Base-by-base conservation (phyloP, 2,329 filamentous ascomycete genomes). In the Monascus ruber region DNA sequence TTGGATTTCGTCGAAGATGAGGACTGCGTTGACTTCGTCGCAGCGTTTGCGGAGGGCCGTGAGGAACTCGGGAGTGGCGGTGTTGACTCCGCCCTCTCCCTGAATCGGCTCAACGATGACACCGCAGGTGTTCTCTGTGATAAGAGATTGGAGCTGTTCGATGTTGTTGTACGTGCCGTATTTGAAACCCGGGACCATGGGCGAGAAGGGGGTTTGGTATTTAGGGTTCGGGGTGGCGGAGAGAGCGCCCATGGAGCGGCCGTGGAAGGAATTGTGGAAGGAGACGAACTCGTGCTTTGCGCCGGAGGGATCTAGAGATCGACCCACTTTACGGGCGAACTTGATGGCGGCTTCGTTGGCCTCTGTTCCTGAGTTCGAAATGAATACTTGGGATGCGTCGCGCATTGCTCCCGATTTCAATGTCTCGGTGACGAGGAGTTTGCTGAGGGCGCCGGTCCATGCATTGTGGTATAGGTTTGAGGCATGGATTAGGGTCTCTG, bases 341-440 rank as follows among this genome's bases (percentile, higher is more conserved):
- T 98, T 98, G 62, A 98, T 83, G 29, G 89, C 91, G 1, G 89
- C 91, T 68, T 98, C 91, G 63, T 98, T 98, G 58, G 91, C 91
- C 67, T 98, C 91, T 43, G 84, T 85, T 43, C 91, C 91, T 4
- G 88, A 95, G 68, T 98, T 98, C 70, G 86, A 94, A 48, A 98
- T 76, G 58, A 98, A 98, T 2, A 85, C 86, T 41, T 84, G 77
- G 17, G 75, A 71, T 11, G 83, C 86, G 55, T 82, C 77, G 50
- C 83, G 77, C 83, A 96, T 94, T 48, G 74, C 83, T 32, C 86
- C 86, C 0, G 83, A 80, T 52, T 81, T 77, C 39, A 75, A 64
- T 0, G 91, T 98, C 63, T 82, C 81, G 52, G 89, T 76, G 28
- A 98, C 77, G 24, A 98, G 74, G 24, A 87, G 71, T 62, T 91